Base-by-base conservation (phyloP, 192 early-diverging fungal genomes). In the Coemansia sp. region DNA sequence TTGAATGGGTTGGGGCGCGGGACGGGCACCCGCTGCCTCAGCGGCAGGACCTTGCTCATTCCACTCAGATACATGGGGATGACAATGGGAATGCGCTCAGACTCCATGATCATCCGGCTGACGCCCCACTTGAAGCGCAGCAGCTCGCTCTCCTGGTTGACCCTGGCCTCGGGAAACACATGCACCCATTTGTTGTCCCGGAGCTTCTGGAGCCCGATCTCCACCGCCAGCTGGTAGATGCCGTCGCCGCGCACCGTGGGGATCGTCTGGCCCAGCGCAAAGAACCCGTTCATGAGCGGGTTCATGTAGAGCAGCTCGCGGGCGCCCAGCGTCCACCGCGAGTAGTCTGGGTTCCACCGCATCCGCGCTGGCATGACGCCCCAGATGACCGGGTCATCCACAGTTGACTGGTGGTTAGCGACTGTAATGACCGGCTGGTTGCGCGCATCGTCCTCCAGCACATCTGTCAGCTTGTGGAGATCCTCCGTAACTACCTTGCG, bases 251-350 rank as follows among this genome's bases (percentile, higher is more conserved):
- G 87, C 17, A 94, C 84, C 4, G 88, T 91, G 5, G 95, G 92
- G 17, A 95, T 84, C 32, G 88, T 91, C 68, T 93, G 87, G 17
- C 95, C 93, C 15, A 89, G 79, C 23, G 87, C 81, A 71, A 96
- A 94, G 60, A 92, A 90, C 5, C 67, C 62, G 49, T 75, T 80
- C 40, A 70, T 7, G 15, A 62, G 34, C 83, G 85, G 75, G 70
- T 84, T 91, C 25, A 82, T 87, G 79, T 89, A 96, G 52, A 91
- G 90, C 20, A 95, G 87, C 66, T 96, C 93, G 59, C 87, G 87
- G 8, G 95, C 93, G n/a, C 92, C 91, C 41, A 96, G 76, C 8
- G 90, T 88, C 91, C 92, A 95, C 42, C 95, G 87, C 75, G 89
- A 82, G 25, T 78, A 62, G 7, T 84, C 68, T 1, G 76, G 81